phyloP scores from a whole-genome alignment of 2,329 filamentous ascomycete genomes.

The Byssochlamys sp. region DNA sequence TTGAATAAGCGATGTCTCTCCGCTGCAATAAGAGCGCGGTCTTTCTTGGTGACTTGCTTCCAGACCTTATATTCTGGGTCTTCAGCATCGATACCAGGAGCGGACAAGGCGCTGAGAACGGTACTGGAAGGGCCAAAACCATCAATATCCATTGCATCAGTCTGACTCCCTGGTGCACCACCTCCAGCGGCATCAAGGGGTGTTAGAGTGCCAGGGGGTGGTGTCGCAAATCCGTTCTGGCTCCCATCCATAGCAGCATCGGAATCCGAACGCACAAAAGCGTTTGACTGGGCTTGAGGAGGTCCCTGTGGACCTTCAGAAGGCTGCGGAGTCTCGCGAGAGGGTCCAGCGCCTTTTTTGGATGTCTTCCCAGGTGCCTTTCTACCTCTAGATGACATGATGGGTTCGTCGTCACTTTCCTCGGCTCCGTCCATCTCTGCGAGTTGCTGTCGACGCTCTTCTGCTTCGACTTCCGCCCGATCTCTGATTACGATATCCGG shows the following conservation, averaged over 20 bases:
- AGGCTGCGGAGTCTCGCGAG: conserved; percentile 64
- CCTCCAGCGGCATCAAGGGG: conserved; percentile 63
- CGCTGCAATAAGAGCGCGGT: conserved; percentile 74
- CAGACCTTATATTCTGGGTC: conserved; percentile 89
- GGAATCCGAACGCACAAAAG: conserved; percentile 56
- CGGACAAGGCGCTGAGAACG: conserved; percentile 55
- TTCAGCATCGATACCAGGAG: conserved; percentile 72
- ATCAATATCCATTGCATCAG: conserved; percentile 80
- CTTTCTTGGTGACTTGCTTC: conserved; percentile 98
- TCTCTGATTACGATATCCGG: conserved; percentile 85
- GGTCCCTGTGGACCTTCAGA: conserved; percentile 65
- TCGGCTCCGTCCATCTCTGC: conserved; percentile 74
- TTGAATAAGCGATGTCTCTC: conserved; percentile 80
- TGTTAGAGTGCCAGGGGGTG: conserved; percentile 66
- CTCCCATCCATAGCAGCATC: conserved; percentile 65
- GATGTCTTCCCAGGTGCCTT: conserved; percentile 75
- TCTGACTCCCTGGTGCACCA: conserved; percentile 55
- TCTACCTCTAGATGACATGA: conserved; percentile 91
- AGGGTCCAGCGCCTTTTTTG: conserved; percentile 53
- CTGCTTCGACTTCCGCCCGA: conserved; percentile 85
- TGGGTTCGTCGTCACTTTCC: conserved; percentile 92
- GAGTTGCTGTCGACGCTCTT: conserved; percentile 69
- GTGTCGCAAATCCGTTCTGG: conserved; percentile 74
- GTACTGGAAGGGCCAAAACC: conserved; percentile 57
- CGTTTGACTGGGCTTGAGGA: conserved; percentile 39